phyloP scores from a whole-genome alignment of 2,329 filamentous ascomycete species.

The Eutypella sp. region DNA sequence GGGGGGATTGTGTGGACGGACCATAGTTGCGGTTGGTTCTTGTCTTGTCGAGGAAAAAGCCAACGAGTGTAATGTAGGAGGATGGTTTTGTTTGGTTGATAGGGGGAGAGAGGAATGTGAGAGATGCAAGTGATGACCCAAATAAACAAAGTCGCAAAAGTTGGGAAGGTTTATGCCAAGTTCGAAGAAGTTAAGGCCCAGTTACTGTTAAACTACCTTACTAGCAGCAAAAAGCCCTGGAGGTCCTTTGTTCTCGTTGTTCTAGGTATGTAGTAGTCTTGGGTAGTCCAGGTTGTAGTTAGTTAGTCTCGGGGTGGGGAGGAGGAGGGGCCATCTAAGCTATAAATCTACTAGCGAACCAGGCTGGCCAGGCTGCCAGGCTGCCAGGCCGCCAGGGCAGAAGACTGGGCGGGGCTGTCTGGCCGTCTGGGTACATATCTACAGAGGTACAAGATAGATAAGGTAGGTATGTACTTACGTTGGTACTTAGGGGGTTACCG shows the following conservation, averaged over 20 bases:
- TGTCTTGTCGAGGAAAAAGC: not conserved
- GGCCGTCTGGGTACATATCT: not conserved
- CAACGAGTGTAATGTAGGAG: not conserved
- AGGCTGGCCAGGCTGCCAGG: too few relatives aligned
- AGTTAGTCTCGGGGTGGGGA: not conserved
- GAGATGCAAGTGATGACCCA: not conserved
- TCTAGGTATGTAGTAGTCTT: too few relatives aligned
- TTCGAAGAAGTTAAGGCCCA: not conserved
- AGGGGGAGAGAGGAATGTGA: not conserved
- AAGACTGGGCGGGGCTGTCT: not conserved
- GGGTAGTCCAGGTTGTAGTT: too few relatives aligned
- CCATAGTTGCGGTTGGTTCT: not conserved
- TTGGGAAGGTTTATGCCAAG: not conserved
- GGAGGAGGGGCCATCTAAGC: not conserved
- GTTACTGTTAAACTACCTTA: too few relatives aligned
- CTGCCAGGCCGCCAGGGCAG: not conserved
- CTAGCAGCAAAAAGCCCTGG: too few relatives aligned
- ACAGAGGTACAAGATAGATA: too few relatives aligned
- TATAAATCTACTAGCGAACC: too few relatives aligned
- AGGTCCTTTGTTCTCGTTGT: not conserved
- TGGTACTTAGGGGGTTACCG: too few relatives aligned
- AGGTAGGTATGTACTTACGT: too few relatives aligned
- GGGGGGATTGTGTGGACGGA: constrained; percentile 6
- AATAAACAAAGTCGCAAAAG: not conserved
- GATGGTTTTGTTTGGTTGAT: not conserved